Evolutionary conservation across 768 basidiomycete species (phyloP).

Genomic region (Mycena belliarum): DNA sequence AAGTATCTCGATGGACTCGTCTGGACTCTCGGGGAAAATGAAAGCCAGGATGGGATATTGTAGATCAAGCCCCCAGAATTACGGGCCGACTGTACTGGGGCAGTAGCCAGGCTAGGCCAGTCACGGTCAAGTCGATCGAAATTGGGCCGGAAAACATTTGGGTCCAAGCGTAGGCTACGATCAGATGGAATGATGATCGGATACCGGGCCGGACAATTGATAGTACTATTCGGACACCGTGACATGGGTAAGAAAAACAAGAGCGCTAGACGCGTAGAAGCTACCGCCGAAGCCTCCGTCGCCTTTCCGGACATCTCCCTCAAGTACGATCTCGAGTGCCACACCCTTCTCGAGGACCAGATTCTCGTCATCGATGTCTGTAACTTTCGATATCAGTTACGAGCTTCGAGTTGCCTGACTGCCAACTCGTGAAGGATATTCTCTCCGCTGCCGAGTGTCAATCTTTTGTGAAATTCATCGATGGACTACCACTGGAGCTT

Average conservation of each 20-base stretch:
- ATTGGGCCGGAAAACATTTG: no score
- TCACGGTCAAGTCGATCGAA: no score
- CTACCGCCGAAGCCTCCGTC: background rate
- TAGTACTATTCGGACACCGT: no score
- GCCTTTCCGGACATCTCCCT: constrained; percentile 45
- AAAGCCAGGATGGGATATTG: no score
- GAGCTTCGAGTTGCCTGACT: background rate
- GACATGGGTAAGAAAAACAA: constrained; percentile 1
- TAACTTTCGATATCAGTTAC: background rate
- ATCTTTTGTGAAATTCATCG: constrained; percentile 58
- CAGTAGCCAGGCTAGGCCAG: no score
- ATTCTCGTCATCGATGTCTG: constrained; percentile 62
- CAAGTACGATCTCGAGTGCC: constrained; percentile 49
- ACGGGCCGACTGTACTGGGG: no score
- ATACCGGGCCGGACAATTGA: no score
- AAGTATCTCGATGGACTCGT: no score
- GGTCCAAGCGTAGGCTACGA: no score
- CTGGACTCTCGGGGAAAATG: no score
- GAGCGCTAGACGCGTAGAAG: background rate
- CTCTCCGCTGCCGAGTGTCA: constrained; percentile 65
- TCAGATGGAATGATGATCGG: no score
- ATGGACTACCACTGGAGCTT: constrained; percentile 58
- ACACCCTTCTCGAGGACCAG: constrained; percentile 60
- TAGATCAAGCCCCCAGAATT: no score
- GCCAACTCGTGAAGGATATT: constrained; percentile 42